Conservation (phyloP, 1,284 basidiomycete species). For the Cutaneotrichosporon mucoides region DNA sequence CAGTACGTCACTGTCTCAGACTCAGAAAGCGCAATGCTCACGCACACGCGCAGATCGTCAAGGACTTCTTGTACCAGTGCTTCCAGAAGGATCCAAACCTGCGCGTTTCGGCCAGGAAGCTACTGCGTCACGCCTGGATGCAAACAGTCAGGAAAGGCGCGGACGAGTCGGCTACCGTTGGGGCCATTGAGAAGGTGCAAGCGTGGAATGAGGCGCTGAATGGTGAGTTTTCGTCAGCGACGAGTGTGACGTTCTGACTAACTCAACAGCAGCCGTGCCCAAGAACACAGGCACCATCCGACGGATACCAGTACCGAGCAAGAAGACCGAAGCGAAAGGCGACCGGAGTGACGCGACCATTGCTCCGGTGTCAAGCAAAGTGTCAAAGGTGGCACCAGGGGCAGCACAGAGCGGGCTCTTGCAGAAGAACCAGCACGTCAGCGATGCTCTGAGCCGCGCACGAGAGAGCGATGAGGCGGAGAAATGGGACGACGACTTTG, state of each 20-base stretch:
- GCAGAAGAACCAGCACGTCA: conserved; percentile 61
- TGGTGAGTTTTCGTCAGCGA: conserved; percentile 55
- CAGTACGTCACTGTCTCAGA: conserved; percentile 39
- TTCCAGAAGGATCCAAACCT: conserved; percentile 97
- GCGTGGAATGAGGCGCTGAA: conserved; percentile 97
- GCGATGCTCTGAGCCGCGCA: conserved; percentile 54
- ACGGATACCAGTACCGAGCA: conserved; percentile 3
- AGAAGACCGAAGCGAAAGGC: conserved; percentile 1
- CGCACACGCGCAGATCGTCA: conserved; percentile 63
- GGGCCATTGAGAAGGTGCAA: conserved; percentile 89
- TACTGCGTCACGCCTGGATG: conserved; percentile 96
- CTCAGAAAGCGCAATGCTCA: not conserved
- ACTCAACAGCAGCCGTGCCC: conserved; percentile 26
- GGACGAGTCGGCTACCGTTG: not conserved
- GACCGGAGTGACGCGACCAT: conserved; percentile 3
- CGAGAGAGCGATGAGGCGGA: conserved; percentile 29
- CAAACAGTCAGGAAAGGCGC: conserved; percentile 55
- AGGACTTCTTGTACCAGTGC: conserved; percentile 94
- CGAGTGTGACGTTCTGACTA: not conserved
- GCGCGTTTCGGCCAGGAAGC: conserved; percentile 86
- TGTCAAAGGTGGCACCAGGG: not conserved
- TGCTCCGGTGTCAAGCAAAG: not conserved
- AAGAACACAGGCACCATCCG: conserved; percentile 42
- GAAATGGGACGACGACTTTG: conserved; percentile 89
- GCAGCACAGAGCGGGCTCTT: conserved; percentile 24